Evolutionary conservation across 2,329 filamentous ascomycete genomes (phyloP).

Genomic region (Nectriaceae sp.): DNA sequence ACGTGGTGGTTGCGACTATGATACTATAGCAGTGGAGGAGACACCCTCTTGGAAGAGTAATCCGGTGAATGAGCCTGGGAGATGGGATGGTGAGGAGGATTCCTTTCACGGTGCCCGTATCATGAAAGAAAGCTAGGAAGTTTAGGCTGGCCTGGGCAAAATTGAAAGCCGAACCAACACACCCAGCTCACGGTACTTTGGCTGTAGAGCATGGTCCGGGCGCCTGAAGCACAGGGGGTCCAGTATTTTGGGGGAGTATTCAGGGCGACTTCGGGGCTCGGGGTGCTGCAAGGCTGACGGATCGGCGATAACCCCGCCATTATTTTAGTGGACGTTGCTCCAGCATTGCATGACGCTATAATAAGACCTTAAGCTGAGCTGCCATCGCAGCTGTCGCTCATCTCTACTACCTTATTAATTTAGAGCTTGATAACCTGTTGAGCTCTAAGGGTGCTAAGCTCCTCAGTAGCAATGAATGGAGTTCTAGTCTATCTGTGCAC

Average conservation of each 20-base stretch:
- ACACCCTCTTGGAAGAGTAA: no score
- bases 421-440: no score
- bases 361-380: no score
- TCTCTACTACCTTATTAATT: no score
- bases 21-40: no score
- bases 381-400: no score
- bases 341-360: no score
- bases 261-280: neutral
- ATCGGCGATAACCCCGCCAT: slow-evolving; percentile 6
- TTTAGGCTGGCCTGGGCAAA: neutral
- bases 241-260: slow-evolving; percentile 1
- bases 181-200: neutral
- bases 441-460: no score
- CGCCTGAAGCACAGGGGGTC: neutral
- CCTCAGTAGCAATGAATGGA: no score
- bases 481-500: no score
- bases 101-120: neutral
- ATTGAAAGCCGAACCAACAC: neutral
- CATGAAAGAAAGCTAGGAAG: neutral
- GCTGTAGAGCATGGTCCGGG: neutral
- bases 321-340: neutral
- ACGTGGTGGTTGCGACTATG: no score
- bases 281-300: slow-evolving; percentile 15
- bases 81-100: neutral
- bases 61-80: neutral